Evolutionary conservation across 441 rosid genomes (phyloP).

Genomic region (Adansonia rubrostipa): DNA sequence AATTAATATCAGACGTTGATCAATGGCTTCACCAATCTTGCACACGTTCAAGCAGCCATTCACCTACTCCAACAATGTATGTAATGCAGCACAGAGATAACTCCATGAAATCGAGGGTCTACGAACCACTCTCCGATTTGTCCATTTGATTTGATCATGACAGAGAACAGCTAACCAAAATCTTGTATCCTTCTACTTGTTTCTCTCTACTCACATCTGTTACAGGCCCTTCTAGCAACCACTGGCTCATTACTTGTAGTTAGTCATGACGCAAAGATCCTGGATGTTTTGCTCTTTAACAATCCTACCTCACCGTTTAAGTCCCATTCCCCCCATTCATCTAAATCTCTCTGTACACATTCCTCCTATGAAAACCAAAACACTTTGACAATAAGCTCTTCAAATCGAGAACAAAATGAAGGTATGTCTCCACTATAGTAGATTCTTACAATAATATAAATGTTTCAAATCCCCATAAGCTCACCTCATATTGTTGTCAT

Average conservation of each 20-base stretch:
- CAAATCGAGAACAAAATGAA: constrained; percentile 59
- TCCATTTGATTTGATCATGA: constrained; percentile 68
- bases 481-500: constrained; percentile 42
- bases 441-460: constrained; percentile 31
- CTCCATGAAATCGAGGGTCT: constrained; percentile 36
- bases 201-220: constrained; percentile 49
- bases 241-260: constrained; percentile 36
- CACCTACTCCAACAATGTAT: constrained; percentile 21
- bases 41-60: no score
- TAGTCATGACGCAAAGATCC: constrained; percentile 10
- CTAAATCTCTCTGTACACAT: constrained; percentile 31
- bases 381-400: constrained; percentile 39
- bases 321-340: constrained; percentile 35
- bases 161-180: constrained; percentile 69
- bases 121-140: constrained; percentile 49
- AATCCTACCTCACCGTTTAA: constrained; percentile 42
- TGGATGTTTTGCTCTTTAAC: constrained; percentile 32
- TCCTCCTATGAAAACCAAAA: constrained; percentile 42
- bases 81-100: constrained; percentile 25
- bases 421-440: constrained; percentile 52
- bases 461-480: constrained; percentile 34
- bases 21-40: constrained; percentile 14
- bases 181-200: constrained; percentile 76
- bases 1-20: constrained; percentile 13
- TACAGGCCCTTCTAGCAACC: constrained; percentile 51